These are phyloP conservation scores for Candida arabinofermentans DNA, from an alignment of 805 yeast genomes.

Conservation along the genomic window DNA sequence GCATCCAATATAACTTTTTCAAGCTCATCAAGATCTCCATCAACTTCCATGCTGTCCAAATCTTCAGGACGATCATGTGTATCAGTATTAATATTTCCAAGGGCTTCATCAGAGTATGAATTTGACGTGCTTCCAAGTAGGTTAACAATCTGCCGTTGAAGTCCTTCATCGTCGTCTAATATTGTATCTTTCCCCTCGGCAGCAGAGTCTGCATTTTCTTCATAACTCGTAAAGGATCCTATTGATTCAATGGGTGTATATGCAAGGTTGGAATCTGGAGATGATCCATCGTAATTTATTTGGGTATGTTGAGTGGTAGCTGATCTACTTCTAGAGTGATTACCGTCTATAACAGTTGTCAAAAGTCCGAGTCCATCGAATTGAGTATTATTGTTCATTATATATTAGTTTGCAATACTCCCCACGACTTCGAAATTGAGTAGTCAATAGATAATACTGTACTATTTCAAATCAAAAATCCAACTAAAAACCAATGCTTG, in stretches of 20 bases:
- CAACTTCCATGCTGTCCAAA: not conserved
- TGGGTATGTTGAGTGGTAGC: not conserved
- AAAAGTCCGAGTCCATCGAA: not conserved
- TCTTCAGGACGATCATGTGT: not conserved
- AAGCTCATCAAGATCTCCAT: slow-evolving; percentile 1
- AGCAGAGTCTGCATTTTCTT: not conserved
- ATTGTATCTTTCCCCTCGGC: not conserved
- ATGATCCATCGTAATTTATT: slow-evolving; percentile 5
- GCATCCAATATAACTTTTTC: slow-evolving; percentile 4
- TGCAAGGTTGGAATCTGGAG: slow-evolving; percentile 17
- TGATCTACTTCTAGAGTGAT: not conserved
- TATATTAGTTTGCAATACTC: not conserved
- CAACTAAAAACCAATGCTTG: too few species aligned
- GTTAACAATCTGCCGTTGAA: slow-evolving; percentile 5
- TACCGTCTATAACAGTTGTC: not conserved
- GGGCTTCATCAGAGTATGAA: not conserved
- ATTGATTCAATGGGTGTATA: slow-evolving; percentile 22
- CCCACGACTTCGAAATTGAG: too few species aligned
- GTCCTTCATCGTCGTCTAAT: slow-evolving; percentile 5
- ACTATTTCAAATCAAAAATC: too few species aligned
- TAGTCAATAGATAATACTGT: too few species aligned
- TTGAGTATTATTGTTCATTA: not conserved
- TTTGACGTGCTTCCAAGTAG: slow-evolving; percentile 2
- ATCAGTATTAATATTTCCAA: not conserved
- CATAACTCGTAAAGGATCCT: slow-evolving; percentile 12